phyloP scores from a whole-genome alignment of 768 basidiomycete genomes.

The Trametes maxima region DNA sequence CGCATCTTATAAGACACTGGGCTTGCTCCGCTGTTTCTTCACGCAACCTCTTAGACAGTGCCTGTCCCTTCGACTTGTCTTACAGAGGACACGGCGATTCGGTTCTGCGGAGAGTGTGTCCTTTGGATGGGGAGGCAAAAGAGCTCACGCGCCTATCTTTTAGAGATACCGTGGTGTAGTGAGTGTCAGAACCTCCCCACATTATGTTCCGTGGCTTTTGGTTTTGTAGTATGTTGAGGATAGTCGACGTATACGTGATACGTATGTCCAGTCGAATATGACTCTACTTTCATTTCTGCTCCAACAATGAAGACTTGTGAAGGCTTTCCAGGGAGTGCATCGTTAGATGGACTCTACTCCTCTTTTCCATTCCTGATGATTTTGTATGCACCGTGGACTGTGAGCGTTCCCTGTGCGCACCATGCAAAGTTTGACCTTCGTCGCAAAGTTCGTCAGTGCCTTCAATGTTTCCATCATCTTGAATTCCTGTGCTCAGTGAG shows the following conservation, averaged over 20 bases:
- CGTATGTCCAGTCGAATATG: no score
- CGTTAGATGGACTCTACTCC: not conserved
- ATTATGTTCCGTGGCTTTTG: slow-evolving; percentile 29
- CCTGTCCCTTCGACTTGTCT: slow-evolving; percentile 48
- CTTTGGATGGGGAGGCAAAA: slow-evolving; percentile 51
- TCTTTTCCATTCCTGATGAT: not conserved
- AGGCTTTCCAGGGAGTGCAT: not conserved
- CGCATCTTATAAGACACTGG: slow-evolving; percentile 18
- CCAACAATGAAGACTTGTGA: no score
- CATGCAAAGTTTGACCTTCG: no score
- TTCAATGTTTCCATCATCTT: not conserved
- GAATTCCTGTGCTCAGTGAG: not conserved
- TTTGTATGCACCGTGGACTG: not conserved
- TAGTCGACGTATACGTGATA: no score
- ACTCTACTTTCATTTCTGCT: no score
- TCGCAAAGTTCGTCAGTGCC: not conserved
- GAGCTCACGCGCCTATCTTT: slow-evolving; percentile 54
- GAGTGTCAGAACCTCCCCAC: slow-evolving; percentile 68
- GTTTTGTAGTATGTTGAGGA: not conserved
- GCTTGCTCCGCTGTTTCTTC: slow-evolving; percentile 11
- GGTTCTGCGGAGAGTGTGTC: slow-evolving; percentile 61
- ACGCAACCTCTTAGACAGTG: slow-evolving; percentile 77
- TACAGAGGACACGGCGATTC: slow-evolving; percentile 66
- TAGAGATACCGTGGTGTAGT: slow-evolving; percentile 44
- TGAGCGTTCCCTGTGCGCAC: no score